Base-by-base conservation (phyloP, 192 early-diverging fungal genomes). In the Coemansia sp. region DNA sequence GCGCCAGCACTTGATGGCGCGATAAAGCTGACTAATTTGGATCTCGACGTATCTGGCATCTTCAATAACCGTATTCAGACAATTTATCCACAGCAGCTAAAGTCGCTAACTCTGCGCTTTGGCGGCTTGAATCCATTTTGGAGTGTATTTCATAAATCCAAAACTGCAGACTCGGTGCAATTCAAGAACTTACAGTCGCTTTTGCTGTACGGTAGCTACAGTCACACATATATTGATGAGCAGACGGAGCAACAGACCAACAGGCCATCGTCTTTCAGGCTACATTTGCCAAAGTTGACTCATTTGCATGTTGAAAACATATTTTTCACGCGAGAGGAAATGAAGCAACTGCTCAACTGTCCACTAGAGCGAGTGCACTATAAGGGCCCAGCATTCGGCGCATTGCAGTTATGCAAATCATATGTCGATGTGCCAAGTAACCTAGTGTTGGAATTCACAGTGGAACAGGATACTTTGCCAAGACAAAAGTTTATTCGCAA, bases 171-270 rank as follows among this genome's bases (percentile, higher is more conserved):
- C 7, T 19, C 34, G 2, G 8, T 56, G 3, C 15, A 36, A 28
- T 56, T 56, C 34, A 31, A 56, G 7, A 56, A 56, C 19, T 20
- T 56, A 5, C 20, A 36, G 34, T 38, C 54, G n/a, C 54, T 56
- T 17, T 20, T 34, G 5, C 54, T 56, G 20, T 20, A 11, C 0
- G 54, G 54, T 15, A 56, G 8, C 54, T 19, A 56, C 28, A 36
- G 34, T n/a, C 34, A 56, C 28, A 9, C 28, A 9, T 36, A 20
- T 56, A 31, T 56, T 2, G 54, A 56, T 14, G 28, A 56, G 54
- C 54, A 56, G n/a, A 56, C 9, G 15, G 34, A 21, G 28, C 14
- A 19, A 7, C 28, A 36, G n/a, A 11, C 8, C 12, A 28, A 56
- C 54, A 56, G 25, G 15, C 4, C 20, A 5, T 17, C n/a, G 1